Evolutionary conservation across 2,329 filamentous ascomycete species (phyloP).

Genomic region (Hymenoscyphus repandus): DNA sequence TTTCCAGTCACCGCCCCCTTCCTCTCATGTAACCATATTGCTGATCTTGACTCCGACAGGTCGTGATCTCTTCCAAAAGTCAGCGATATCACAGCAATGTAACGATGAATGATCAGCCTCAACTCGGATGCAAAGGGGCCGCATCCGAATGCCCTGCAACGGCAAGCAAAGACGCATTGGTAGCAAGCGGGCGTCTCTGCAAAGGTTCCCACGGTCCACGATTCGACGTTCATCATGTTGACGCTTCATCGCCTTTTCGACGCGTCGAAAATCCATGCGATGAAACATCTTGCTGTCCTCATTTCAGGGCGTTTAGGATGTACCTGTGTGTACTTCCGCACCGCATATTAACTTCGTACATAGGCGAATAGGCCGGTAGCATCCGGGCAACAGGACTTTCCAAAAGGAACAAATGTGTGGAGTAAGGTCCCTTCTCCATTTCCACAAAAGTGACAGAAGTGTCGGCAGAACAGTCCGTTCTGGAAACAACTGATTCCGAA

Average conservation of each 20-base stretch:
- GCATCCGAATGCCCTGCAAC: neutral
- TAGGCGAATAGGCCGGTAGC: too few species aligned
- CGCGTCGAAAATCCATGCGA: neutral
- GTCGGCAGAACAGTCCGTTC: too few species aligned
- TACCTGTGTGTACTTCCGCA: too few species aligned
- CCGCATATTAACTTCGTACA: too few species aligned
- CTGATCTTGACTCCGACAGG: neutral
- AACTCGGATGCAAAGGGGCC: neutral
- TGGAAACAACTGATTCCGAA: too few species aligned
- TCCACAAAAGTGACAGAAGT: too few species aligned
- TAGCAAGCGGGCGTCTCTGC: neutral
- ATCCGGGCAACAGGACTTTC: too few species aligned
- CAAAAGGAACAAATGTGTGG: too few species aligned
- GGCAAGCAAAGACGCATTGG: neutral
- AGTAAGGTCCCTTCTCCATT: too few species aligned
- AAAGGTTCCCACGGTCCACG: neutral
- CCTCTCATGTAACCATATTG: too few species aligned
- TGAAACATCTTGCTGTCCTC: neutral
- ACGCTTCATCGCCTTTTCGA: neutral
- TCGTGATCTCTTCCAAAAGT: neutral
- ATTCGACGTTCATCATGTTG: neutral
- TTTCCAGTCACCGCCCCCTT: too few species aligned
- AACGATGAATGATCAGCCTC: constrained; percentile 2
- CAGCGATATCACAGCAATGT: too few species aligned
- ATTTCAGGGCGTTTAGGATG: neutral